Percentiles rank a stretch among this genome's conserved stretches.
Conservation (phyloP, 2,329 filamentous ascomycete genomes). For the Pleoardoris graminearum region DNA sequence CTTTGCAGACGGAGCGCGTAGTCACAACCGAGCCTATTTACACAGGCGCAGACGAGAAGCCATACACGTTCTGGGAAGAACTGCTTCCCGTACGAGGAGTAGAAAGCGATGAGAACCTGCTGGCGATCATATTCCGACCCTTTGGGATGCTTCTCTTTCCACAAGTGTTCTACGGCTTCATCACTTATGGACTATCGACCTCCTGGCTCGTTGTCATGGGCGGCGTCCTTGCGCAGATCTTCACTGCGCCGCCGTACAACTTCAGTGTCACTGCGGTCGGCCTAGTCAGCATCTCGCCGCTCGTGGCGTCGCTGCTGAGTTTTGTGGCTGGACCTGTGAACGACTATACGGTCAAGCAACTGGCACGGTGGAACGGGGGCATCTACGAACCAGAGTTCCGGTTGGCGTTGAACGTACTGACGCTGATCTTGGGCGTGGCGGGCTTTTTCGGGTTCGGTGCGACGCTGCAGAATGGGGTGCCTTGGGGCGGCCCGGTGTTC, state of each 20-base stretch:
- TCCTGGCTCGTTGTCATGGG: constrained; percentile 34
- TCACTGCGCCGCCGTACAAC: constrained; percentile 34
- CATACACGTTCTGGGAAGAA: constrained; percentile 26
- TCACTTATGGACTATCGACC: constrained; percentile 28
- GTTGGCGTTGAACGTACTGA: constrained; percentile 76
- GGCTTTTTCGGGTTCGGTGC: constrained; percentile 84
- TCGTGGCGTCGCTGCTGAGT: constrained; percentile 76
- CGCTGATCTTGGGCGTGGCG: constrained; percentile 74
- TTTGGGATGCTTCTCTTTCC: constrained; percentile 38
- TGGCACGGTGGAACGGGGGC: constrained; percentile 75
- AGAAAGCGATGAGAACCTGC: constrained; percentile 24
- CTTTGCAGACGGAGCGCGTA: constrained; percentile 11
- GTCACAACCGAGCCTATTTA: constrained; percentile 16
- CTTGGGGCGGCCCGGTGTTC: constrained; percentile 23
- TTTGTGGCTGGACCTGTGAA: constrained; percentile 74
- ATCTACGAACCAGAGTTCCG: constrained; percentile 90
- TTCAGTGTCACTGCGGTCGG: constrained; percentile 31
- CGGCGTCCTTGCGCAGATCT: constrained; percentile 31
- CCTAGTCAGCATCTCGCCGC: constrained; percentile 55
- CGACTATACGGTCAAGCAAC: constrained; percentile 69
- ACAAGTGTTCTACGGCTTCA: constrained; percentile 32
- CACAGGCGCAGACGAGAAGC: constrained; percentile 27
- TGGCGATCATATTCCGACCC: constrained; percentile 33
- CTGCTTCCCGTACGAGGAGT: constrained; percentile 22
- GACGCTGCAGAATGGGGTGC: constrained; percentile 60